Conservation (phyloP, 2,329 filamentous ascomycete species). For the Aspergillus versicolor region DNA sequence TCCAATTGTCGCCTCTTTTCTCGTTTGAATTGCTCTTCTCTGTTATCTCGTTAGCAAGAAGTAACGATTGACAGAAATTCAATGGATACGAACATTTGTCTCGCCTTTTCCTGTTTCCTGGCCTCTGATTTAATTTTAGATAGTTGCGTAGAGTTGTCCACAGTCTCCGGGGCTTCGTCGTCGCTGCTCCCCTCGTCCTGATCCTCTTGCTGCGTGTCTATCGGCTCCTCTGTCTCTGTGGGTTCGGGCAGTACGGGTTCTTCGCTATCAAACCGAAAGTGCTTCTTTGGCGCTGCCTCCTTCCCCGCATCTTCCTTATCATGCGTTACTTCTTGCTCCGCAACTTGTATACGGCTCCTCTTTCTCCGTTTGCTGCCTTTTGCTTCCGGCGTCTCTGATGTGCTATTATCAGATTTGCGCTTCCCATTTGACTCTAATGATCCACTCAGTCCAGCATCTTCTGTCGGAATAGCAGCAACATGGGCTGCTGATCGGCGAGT, state of each 20-base stretch:
- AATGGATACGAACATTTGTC: conserved; percentile 33
- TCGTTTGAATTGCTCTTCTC: conserved; percentile 38
- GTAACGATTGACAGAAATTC: not conserved
- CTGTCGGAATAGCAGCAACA: conserved; percentile 13
- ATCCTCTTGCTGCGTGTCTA: conserved; percentile 21
- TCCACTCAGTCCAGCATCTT: conserved; percentile 17
- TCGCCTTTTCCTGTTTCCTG: conserved; percentile 38
- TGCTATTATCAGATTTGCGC: conserved; percentile 30
- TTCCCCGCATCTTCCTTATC: conserved; percentile 20
- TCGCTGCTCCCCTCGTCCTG: conserved; percentile 31
- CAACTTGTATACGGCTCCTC: conserved; percentile 23
- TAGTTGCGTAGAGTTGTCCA: conserved; percentile 42
- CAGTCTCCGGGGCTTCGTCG: conserved; percentile 43
- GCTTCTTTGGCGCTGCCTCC: conserved; percentile 22
- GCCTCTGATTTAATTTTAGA: conserved; percentile 38
- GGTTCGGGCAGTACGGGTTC: conserved; percentile 31
- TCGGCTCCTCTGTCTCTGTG: conserved; percentile 19
- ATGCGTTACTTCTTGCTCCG: conserved; percentile 12
- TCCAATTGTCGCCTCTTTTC: conserved; percentile 43
- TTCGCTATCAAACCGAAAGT: conserved; percentile 44
- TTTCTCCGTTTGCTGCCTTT: conserved; percentile 37
- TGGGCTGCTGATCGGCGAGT: conserved; percentile 31
- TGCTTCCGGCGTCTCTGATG: conserved; percentile 22
- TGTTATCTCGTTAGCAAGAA: conserved; percentile 26
- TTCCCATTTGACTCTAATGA: conserved; percentile 27